These are phyloP conservation scores for Agrostemma githago DNA, from an alignment of 148 eudicot species.

Conservation along the genomic window DNA sequence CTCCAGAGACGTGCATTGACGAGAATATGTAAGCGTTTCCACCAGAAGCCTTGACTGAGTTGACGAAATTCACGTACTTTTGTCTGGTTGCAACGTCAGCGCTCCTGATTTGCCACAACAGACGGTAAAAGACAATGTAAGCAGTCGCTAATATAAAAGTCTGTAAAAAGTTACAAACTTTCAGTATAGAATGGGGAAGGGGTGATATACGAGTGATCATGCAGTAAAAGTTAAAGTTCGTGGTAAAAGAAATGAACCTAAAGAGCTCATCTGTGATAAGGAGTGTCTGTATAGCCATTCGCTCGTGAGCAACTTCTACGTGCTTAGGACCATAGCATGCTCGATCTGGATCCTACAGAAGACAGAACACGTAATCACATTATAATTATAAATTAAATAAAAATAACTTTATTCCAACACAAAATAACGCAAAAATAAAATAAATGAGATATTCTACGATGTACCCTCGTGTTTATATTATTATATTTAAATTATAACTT, in stretches of 20 bases:
- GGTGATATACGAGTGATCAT: neutral
- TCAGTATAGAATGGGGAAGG: neutral
- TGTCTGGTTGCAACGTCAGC: conserved; percentile 63
- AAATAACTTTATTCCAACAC: too few species aligned
- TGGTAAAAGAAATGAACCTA: conserved; percentile 40
- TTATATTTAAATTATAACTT: too few species aligned
- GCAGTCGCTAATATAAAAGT: neutral
- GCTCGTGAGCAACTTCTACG: conserved; percentile 94
- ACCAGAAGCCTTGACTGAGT: conserved; percentile 68
- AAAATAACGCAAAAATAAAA: too few species aligned
- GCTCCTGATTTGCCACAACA: conserved; percentile 46
- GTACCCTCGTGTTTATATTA: too few species aligned
- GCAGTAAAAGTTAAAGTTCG: neutral
- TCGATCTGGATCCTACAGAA: conserved; percentile 70
- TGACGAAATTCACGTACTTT: conserved; percentile 72
- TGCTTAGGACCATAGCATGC: conserved; percentile 99
- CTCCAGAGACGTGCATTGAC: conserved; percentile 97
- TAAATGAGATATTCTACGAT: too few species aligned
- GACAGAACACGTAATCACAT: neutral
- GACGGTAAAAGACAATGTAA: neutral
- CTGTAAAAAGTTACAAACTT: neutral
- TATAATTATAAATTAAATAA: neutral
- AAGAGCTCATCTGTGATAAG: conserved; percentile 90
- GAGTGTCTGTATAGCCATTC: conserved; percentile 94
- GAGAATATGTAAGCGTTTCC: conserved; percentile 76